These are phyloP conservation scores for Leptomonas pyrrhocoris DNA, from an alignment of 208 protist species.

Conservation along the genomic window DNA sequence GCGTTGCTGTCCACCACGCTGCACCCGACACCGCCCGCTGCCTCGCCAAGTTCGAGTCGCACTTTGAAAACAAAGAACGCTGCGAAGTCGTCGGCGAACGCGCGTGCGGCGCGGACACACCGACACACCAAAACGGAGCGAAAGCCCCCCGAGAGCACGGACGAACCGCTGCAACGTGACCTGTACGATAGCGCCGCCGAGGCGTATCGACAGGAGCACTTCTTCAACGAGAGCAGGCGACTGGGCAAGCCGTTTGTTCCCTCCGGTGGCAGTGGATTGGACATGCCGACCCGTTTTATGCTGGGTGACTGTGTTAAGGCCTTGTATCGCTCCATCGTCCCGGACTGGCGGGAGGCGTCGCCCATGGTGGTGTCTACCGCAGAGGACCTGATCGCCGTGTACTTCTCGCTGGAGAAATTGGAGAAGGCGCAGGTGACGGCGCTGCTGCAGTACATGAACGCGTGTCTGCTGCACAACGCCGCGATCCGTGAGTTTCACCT, in stretches of 20 bases:
- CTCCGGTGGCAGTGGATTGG: slow-evolving; percentile 37
- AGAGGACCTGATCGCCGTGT: slow-evolving; percentile 90
- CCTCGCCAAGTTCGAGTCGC: neutral
- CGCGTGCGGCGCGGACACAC: neutral
- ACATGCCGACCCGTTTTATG: slow-evolving; percentile 75
- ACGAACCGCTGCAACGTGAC: slow-evolving; percentile 36
- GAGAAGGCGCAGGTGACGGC: slow-evolving; percentile 43
- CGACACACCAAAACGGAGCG: neutral
- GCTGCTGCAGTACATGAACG: slow-evolving; percentile 88
- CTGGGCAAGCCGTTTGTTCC: slow-evolving; percentile 78
- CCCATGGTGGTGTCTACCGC: slow-evolving; percentile 84
- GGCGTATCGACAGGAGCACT: slow-evolving; percentile 62
- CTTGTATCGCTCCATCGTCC: slow-evolving; percentile 66
- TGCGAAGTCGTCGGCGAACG: neutral
- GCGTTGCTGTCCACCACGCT: neutral
- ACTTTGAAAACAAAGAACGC: neutral
- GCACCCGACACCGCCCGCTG: neutral
- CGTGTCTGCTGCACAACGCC: slow-evolving; percentile 54
- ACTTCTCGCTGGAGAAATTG: slow-evolving; percentile 58
- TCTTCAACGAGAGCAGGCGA: slow-evolving; percentile 69
- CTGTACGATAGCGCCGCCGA: slow-evolving; percentile 74
- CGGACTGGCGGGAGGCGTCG: slow-evolving; percentile 74
- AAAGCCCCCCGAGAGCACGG: neutral
- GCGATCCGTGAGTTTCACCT: slow-evolving; percentile 72
- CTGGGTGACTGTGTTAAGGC: slow-evolving; percentile 80